Evolutionary conservation across 2,329 filamentous ascomycete species (phyloP), one percentile per base, ranked within the genome.

Genomic region (Phaeoacremonium minimum): DNA sequence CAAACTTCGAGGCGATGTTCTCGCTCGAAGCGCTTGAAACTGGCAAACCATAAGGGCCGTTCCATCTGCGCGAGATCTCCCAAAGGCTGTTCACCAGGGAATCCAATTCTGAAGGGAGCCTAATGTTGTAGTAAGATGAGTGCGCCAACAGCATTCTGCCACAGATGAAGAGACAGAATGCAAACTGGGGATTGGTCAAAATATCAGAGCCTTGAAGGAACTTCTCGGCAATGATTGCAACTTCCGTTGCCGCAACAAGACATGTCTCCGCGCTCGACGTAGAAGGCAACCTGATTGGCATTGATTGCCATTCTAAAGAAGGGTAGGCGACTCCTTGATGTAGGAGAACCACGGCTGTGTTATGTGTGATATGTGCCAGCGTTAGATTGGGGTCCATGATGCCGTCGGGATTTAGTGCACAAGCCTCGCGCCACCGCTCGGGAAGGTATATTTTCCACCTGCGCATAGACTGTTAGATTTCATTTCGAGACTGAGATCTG

Each of bases 401-500:
- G 13, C 51, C 50, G 33, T 64, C 57, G 7, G 46, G 46, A 30
- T 68, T 65, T 3, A 64, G 45, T 6, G 61, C 63, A 16, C 64
- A 61, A 1, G 57, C 56, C 16, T 60, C 57, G 3, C 54, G 47
- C 66, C 66, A 70, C 35, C 58, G 57, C 30, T 60, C 57, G 1
- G 66, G 66, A 1, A 70, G 51, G 32, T 67, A 64, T 28, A 67
- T 53, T 38, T 69, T 68, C 66, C 66, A 69, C 32, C 61, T 64
- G 16, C 13, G 2, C 6, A 40, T 28, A 12, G 9, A 4, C 13
- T 33, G 29, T 28, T 19, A 9, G 15, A 15, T 30, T 9, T 16
- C 11, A 13, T 9, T 28, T 8, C 6, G 18, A 11, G n/a, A 16
- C 15, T 12, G 12, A 9, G n/a, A 7, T 6, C 15, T 15, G n/a